Evolutionary conservation across 306 rosid species (phyloP).

Genomic region (Sindora glabra): DNA sequence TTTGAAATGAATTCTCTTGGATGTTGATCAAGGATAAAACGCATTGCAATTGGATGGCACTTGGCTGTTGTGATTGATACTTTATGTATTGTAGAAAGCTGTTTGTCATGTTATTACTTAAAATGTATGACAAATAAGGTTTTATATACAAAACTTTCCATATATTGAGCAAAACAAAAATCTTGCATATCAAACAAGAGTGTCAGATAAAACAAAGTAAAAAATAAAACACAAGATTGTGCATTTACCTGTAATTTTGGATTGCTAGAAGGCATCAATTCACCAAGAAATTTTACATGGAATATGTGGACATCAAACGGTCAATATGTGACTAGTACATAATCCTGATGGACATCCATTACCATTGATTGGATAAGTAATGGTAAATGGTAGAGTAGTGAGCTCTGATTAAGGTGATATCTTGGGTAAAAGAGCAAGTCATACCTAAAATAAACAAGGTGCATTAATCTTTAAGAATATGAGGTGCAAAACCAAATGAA

Average conservation of each 20-base stretch:
- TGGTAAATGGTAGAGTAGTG: constrained; percentile 73
- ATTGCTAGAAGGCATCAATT: constrained; percentile 65
- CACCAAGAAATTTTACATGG: constrained; percentile 72
- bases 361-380: constrained; percentile 89
- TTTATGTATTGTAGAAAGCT: constrained; percentile 99
- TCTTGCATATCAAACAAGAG: constrained; percentile 12
- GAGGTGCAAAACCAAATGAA: constrained; percentile 14
- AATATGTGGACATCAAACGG: constrained; percentile 96
- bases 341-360: constrained; percentile 93
- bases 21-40: constrained; percentile 83
- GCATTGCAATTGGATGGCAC: constrained; percentile 98
- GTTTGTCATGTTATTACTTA: constrained; percentile 99
- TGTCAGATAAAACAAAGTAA: constrained; percentile 6
- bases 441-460: constrained; percentile 51
- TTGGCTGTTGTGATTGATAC: constrained; percentile 96
- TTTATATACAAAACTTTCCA: constrained; percentile 17
- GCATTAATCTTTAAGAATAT: constrained; percentile 6
- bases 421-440: constrained; percentile 96
- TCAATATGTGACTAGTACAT: constrained; percentile 74
- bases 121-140: constrained; percentile 47
- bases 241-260: constrained; percentile 78
- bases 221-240: constrained; percentile 23
- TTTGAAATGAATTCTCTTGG: constrained; percentile 54
- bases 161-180: too few species aligned
- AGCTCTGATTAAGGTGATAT: constrained; percentile 97